Evolutionary conservation across 768 basidiomycete species (phyloP), one percentile per base, ranked within the genome.

Genomic region (Sarcodon sp.): DNA sequence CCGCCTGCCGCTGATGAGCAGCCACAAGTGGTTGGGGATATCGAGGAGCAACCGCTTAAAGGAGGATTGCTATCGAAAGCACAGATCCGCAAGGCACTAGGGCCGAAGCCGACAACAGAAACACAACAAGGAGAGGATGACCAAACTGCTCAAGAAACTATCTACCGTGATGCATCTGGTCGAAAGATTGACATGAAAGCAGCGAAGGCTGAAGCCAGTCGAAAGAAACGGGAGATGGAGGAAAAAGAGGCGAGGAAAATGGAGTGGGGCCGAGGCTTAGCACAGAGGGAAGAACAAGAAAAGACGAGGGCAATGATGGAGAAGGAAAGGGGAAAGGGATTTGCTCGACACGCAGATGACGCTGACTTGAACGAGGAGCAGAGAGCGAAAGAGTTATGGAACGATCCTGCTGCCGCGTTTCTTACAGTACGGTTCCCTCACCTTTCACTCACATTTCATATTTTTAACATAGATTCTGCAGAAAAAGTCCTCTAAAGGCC

Each of bases 241-340:
- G 87, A 96, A 66, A 79, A 77, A 59, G 89, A 94, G 59, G 85
- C 85, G 45, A 69, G 76, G 60, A 93, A 89, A 69, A 91, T 94
- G 88, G 88, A 94, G 61, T 98, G 96, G 96, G 91, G 90, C 0
- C 98, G 94, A 64, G 96, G 96, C 32, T 58, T 98, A 34, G 85
- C 91, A 35, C 96, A 98, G 67, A 69, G 80, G 51, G 83, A 87
- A 18, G 86, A 92, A 51, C 67, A 72, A 46, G 87, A 92, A 65
- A 76, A 74, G 59, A 67, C 70, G 59, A 75, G 66, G 57, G 57
- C 64, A 49, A 79, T 89, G 50, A 60, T 87, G 57, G 82, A 87
- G 62, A 80, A 76, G 55, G 79, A 83, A 63, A 74, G 69, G 50
- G 66, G 66, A 10, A 72, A 69, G 50, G 73, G 79, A 13, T 83